These are phyloP conservation scores for Eutypella sp. DNA, from an alignment of 2,329 filamentous ascomycete species.

Conservation along the genomic window DNA sequence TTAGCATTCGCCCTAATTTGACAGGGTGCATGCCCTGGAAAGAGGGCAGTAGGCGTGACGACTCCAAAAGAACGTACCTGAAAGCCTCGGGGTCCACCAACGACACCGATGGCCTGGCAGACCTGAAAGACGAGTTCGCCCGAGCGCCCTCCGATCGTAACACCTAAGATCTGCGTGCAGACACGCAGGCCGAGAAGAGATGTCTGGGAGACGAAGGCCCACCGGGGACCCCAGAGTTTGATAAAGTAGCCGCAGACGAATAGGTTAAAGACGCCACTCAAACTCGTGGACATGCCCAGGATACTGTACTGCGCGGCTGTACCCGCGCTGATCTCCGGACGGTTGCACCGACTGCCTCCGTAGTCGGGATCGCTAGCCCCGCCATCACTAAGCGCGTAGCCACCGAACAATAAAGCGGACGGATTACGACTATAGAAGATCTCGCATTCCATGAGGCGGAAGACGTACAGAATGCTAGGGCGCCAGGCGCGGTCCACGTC, in stretches of 20 bases:
- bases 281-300: conserved; percentile 60
- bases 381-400: too few species aligned
- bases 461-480: conserved; percentile 55
- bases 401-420: too few species aligned
- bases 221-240: conserved; percentile 60
- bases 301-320: conserved; percentile 62
- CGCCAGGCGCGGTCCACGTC: neutral
- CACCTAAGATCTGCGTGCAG: conserved; percentile 58
- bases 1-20: neutral
- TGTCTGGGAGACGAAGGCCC: conserved; percentile 57
- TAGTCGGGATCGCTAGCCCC: too few species aligned
- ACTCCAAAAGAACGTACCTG: conserved; percentile 28
- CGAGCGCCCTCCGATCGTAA: conserved; percentile 51
- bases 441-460: conserved; percentile 68
- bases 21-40: neutral
- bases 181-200: conserved; percentile 61
- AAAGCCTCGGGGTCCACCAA: conserved; percentile 66
- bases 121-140: conserved; percentile 66
- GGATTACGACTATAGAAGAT: conserved; percentile 59
- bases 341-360: conserved; percentile 50
- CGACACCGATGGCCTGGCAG: conserved; percentile 61
- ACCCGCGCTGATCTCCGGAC: conserved; percentile 57
- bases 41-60: neutral
- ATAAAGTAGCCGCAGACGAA: conserved; percentile 64
- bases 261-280: conserved; percentile 60